A percentile compares a stretch with the other conserved stretches of the same genome.
phyloP scores from a whole-genome alignment of 2,329 filamentous ascomycete genomes.

The Orbilia quercus region DNA sequence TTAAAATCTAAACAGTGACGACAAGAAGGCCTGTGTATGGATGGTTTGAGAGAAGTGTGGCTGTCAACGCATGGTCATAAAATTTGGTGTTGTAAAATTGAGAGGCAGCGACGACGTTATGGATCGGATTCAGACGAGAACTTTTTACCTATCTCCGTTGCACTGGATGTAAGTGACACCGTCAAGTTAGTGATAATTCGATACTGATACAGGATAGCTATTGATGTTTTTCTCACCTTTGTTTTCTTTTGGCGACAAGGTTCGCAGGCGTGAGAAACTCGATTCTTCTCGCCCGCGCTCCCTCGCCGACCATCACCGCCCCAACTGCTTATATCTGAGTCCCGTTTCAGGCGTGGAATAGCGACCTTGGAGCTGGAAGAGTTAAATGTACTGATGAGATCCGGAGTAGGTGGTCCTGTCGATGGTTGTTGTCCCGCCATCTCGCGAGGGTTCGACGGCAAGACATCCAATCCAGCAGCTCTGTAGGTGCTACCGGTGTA shows the following conservation, averaged over 20 bases:
- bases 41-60: conserved; percentile 4
- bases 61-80: conserved; percentile 28
- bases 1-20: conserved; percentile 60
- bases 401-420: conserved; percentile 49
- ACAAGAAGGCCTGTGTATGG: conserved; percentile 57
- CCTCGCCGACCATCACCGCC: conserved; percentile 54
- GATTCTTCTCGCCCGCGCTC: conserved; percentile 58
- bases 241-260: conserved; percentile 56
- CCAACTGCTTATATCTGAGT: conserved; percentile 55
- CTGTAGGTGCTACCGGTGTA: neutral
- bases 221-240: conserved; percentile 30
- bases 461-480: conserved; percentile 34
- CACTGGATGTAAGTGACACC: conserved; percentile 54
- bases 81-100: conserved; percentile 45
- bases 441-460: conserved; percentile 14
- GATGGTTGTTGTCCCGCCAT: conserved; percentile 52
- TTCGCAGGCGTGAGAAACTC: conserved; percentile 59
- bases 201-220: conserved; percentile 40
- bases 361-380: conserved; percentile 57
- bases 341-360: conserved; percentile 58
- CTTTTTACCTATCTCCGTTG: conserved; percentile 57
- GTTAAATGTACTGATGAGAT: conserved; percentile 41
- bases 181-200: conserved; percentile 46
- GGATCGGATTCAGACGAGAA: conserved; percentile 22
- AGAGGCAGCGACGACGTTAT: conserved; percentile 1